Evolutionary conservation across 305 asterid genomes (phyloP), one percentile per base, ranked within the genome.

Genomic region (Andrographis paniculata): DNA sequence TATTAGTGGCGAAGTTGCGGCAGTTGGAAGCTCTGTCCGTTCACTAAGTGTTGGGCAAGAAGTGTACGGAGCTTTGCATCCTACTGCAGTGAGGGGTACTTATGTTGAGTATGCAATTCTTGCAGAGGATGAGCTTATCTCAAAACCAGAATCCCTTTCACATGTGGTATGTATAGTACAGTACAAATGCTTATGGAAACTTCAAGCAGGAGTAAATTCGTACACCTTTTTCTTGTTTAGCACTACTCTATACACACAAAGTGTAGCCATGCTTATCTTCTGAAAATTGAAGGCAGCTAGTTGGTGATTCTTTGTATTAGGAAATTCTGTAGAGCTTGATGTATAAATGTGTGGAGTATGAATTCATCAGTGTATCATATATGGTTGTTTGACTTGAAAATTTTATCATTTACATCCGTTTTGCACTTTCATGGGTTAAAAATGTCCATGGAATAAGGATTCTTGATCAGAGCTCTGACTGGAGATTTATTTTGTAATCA

Each of bases 61-160:
- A 67, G 96, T 87, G 22, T 92, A 83, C 71, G 96, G 99, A 50
- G 96, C 99, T 21, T 72, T 92, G 62, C 99, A 87, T 64, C 96
- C 96, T 48, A 92, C 95, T 45, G 91, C 96, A 46, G 76, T 76
- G 68, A 80, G 98, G 94, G 98, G 98, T 63, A 86, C 96, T 60
- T 91, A 87, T 49, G 47, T 78, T 50, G 95, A 91, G 51, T 87
- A 79, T 63, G 96, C 87, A 33, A 68, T 91, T 69, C 95, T 91
- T 60, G 61, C 78, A 14, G 93, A 81, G 56, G 96, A 87, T 31
- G 80, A 87, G 65, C 94, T 91, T 65, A 61, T 72, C 41, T 59
- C 63, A 27, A 91, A 87, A 65, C 96, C 99, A 50, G 71, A 67
- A 45, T 71, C 83, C 37, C 61, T 91, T 38, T 79, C 96, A 11